Base-by-base conservation (phyloP, 306 rosid genomes). In the Vigna mungo region DNA sequence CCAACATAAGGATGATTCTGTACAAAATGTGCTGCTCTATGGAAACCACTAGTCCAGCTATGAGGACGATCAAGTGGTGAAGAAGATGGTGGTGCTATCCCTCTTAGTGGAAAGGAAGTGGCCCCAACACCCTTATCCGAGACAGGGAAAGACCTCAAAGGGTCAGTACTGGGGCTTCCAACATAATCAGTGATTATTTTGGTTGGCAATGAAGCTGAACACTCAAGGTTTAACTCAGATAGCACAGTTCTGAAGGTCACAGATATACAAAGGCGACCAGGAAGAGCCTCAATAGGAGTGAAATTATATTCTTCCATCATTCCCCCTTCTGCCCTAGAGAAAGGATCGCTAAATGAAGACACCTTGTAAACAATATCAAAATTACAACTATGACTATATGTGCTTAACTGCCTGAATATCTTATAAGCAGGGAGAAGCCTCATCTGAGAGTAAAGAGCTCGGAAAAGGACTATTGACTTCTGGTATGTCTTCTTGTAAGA, bases 361-460 rank as follows among this genome's bases (percentile, higher is more conserved):
- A 93, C 92, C 81, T 89, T 91, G 83, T 93, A 89, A 58, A 86
- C 77, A 81, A 93, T 86, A 80, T 88, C 87, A 77, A 89, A 91
- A 81, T 87, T 82, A 77, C 88, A 88, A 60, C 78, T 64, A 49
- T 89, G 86, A 56, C 73, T 75, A 3, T 88, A 73, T 61, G 89
- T 72, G 85, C 76, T 85, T 72, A 93, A 85, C 85, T 91, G 87
- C 76, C 88, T 80, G 73, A 89, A 88, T 68, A 88, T 83, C 81
- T 85, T 78, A 86, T 91, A 81, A 66, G 95, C 91, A 12, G 98
- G 98, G 46, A 93, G 88, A 81, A 91, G 90, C 88, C 93, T 89
- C 94, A 93, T 87, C 46, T 85, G 88, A 34, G 93, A 84, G 87
- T 83, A 87, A 60, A 93, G 89, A 64, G 93, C 51, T 0, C 98